Base-by-base conservation (phyloP, 2,329 filamentous ascomycete species). In the Ascosphaera apis region DNA sequence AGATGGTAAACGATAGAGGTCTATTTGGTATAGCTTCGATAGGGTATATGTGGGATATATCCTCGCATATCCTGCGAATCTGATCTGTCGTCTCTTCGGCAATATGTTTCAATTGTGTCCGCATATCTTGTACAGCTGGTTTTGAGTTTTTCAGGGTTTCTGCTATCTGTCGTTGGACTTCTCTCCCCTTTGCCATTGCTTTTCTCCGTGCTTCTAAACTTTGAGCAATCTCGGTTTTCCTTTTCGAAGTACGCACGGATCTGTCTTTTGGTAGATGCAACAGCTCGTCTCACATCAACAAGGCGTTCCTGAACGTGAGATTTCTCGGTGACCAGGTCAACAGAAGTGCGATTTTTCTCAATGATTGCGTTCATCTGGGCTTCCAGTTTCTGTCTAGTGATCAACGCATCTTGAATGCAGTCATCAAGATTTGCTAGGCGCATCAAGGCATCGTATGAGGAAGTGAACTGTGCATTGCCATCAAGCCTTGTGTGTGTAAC, bases 361-460 rank as follows among this genome's bases (percentile, higher is more conserved):
- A 64, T 44, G 28, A 62, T 53, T 3, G 46, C 43, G 34, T 79
- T 79, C 43, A 93, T 91, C 43, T 92, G 80, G n/a, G 65, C 57
- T 34, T 80, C 72, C 6, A 95, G 63, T 36, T 66, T 65, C 40
- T 78, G 71, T 11, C 78, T 72, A 0, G 81, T 91, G 1, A 73
- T 69, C 7, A 92, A 58, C 1, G 83, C 83, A 53, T 95, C 86
- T 50, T 91, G 82, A 16, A 93, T 80, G 37, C 83, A 91, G 50
- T 78, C 80, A 42, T 92, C 82, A 12, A 95, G 64, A 39, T 84
- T 92, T 4, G 80, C 76, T 8, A 95, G 63, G 40, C 79, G 76
- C 74, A 93, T 86, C 15, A 95, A 62, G 2, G 79, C 72, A 48
- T 82, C 83, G 52, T 91, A 93, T 0, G 83, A 83, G 0, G 82